These are phyloP conservation scores for rapeseed (Brassica napus) DNA, from an alignment of 345 rosid species.

Conservation along the genomic window Da-Ae NC_063452.1:962501-963000, in stretches of 20 bases:
- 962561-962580: no score
- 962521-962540: no score
- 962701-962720: slow-evolving; percentile 7
- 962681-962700: slow-evolving; percentile 35
- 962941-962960: not conserved
- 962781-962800: not conserved
- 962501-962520: no score
- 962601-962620: not conserved
- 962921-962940: not conserved
- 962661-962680: slow-evolving; percentile 20
- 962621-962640: not conserved
- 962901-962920: not conserved
- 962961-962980: not conserved
- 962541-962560: no score
- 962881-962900: not conserved
- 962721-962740: slow-evolving; percentile 12
- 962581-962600: no score
- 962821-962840: not conserved
- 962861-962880: not conserved
- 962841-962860: not conserved
- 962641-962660: slow-evolving; percentile 1
- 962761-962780: not conserved
- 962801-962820: not conserved
- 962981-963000: not conserved
- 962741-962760: slow-evolving; percentile 25